Percentiles rank a stretch among this genome's conserved stretches.
Evolutionary conservation across 768 basidiomycete genomes (phyloP).

Genomic region (Leucogyrophana mollusca): DNA sequence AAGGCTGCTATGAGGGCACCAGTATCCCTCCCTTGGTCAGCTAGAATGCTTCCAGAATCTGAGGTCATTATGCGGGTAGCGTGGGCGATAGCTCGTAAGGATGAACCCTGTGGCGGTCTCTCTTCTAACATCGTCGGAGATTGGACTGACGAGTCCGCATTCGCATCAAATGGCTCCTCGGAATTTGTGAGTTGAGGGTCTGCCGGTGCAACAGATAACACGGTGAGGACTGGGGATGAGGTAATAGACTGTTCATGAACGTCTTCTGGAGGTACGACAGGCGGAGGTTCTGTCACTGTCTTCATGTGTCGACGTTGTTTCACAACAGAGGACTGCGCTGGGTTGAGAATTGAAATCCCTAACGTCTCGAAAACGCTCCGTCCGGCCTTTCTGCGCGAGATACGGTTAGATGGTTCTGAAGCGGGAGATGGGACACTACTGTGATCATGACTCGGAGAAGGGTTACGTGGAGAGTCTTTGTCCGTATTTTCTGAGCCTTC

Average conservation of each 20-base stretch:
- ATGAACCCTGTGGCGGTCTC: constrained; percentile 53
- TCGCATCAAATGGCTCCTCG: constrained; percentile 18
- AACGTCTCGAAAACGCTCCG: constrained; percentile 73
- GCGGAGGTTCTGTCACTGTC: constrained; percentile 23
- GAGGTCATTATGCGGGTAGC: constrained; percentile 88
- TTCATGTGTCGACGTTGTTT: constrained; percentile 20
- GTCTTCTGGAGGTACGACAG: constrained; percentile 11
- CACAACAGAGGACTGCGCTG: constrained; percentile 31
- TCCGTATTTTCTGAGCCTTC: constrained; percentile 13
- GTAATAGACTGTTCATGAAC: constrained; percentile 8
- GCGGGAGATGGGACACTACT: constrained; percentile 9
- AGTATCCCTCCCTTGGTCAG: constrained; percentile 67
- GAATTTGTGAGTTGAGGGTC: constrained; percentile 27
- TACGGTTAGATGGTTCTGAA: constrained; percentile 8
- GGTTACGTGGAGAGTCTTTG: constrained; percentile 19
- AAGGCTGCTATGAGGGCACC: constrained; percentile 57
- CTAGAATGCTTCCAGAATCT: constrained; percentile 71
- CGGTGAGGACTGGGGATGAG: constrained; percentile 18
- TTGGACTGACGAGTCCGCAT: constrained; percentile 24
- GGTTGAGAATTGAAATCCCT: constrained; percentile 66
- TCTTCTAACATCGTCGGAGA: constrained; percentile 29
- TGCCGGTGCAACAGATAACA: constrained; percentile 14
- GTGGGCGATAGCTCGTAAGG: constrained; percentile 74
- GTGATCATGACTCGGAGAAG: constrained; percentile 19
- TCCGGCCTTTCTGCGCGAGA: constrained; percentile 41